phyloP scores from a whole-genome alignment of 192 early-diverging fungal species.

The Rhizoclosmatium globosum region DNA sequence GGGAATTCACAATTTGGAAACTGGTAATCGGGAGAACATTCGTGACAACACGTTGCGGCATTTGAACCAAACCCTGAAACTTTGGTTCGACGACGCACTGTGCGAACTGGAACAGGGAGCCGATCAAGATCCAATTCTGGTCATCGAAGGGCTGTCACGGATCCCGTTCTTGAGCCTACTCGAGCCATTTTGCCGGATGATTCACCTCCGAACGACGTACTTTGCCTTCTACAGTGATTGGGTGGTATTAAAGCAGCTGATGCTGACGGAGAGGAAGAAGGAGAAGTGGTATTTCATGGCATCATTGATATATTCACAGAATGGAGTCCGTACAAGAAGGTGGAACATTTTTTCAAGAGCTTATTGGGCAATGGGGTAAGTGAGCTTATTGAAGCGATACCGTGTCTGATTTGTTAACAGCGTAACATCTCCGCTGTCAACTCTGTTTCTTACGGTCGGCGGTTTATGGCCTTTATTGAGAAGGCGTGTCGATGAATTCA shows the following conservation, averaged over 20 bases:
- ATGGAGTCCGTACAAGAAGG: conserved; percentile 87
- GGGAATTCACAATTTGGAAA: conserved; percentile 86
- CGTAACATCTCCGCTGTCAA: conserved; percentile 81
- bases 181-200: conserved; percentile 30
- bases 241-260: conserved; percentile 87
- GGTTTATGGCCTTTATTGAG: conserved; percentile 90
- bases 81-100: not conserved
- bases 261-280: conserved; percentile 69
- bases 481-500: not conserved
- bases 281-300: conserved; percentile 89
- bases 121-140: conserved; percentile 8
- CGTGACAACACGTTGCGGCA: conserved; percentile 89
- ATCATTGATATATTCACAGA: conserved; percentile 98
- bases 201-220: conserved; percentile 55
- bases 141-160: not conserved
- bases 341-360: conserved; percentile 91
- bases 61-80: conserved; percentile 73
- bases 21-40: conserved; percentile 83
- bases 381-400: not conserved
- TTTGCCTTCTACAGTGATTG: conserved; percentile 88
- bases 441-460: conserved; percentile 83
- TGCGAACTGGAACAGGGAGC: not conserved
- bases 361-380: conserved; percentile 78
- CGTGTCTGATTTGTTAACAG: not conserved
- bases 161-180: conserved; percentile 1